Evolutionary conservation across 2,329 filamentous ascomycete genomes (phyloP), one percentile per base, ranked within the genome.

Genomic region (Diaporthe helianthi): DNA sequence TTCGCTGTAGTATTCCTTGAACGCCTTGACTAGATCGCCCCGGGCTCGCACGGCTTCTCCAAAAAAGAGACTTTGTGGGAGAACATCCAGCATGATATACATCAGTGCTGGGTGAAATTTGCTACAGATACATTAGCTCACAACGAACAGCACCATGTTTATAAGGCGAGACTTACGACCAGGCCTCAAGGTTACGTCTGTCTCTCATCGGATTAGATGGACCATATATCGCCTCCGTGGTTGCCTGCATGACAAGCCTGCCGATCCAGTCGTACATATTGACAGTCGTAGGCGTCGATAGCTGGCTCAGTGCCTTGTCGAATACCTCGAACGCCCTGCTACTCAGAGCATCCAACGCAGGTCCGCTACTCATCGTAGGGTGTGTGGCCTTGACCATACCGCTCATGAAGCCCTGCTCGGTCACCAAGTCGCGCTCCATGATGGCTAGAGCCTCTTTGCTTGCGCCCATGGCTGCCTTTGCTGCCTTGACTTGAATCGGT

Each of bases 141-240:
- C 7, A 13, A 38, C 6, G 1, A 38, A 9, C 26, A 26, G 44
- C 24, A 24, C 3, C 3, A 0, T 13, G 1, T 22, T n/a, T 22
- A 22, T 4, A 0, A 6, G 4, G 49, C 0, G n/a, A 15, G 4
- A 33, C 69, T 69, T 58, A 72, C 72, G 53, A 47, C 71, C 67
- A 70, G 3, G 61, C 64, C 15, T 41, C 22, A 7, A 72, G 55
- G 44, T 65, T 69, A 12, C 58, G 12, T 3, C 44, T 24, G 4
- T 74, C 67, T n/a, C 58, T 54, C 55, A 74, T 66, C 2, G 72
- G 72, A 31, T 74, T 74, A 1, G 44, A 33, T 1, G 73, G 72
- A 0, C 73, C 71, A 46, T 74, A 74, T 1, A 73, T 44, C 5
- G 69, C 69, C 12, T 74, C 71, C 5, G 72, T 74, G 13, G 73